phyloP scores from a whole-genome alignment of 139 green algal species.

The Mychonastes homosphaera region DNA sequence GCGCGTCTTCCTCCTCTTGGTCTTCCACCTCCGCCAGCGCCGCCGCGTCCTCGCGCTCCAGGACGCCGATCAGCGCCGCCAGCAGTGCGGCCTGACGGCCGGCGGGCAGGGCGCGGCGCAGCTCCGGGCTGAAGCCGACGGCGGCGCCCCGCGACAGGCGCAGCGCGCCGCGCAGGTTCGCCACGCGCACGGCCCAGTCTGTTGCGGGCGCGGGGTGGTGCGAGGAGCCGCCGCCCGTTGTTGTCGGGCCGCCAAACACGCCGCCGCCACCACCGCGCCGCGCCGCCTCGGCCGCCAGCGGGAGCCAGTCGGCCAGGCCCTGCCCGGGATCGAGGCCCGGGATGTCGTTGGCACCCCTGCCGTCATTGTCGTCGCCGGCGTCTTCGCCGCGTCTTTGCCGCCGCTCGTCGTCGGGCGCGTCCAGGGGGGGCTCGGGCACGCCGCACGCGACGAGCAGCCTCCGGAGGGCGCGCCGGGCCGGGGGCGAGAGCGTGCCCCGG shows the following conservation, averaged over 20 bases:
- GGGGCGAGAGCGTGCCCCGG: background rate
- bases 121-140: background rate
- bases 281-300: too few relatives aligned
- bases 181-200: slow-evolving; percentile 7
- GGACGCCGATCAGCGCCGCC: slow-evolving; percentile 2
- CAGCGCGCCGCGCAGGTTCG: slow-evolving; percentile 16
- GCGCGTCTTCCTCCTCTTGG: background rate
- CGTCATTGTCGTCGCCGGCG: too few relatives aligned
- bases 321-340: too few relatives aligned
- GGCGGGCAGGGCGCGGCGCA: background rate
- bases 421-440: too few relatives aligned
- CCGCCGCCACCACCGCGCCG: too few relatives aligned
- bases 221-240: too few relatives aligned
- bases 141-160: slow-evolving; percentile 4
- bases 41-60: background rate
- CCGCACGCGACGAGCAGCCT: slow-evolving; percentile 16
- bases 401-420: too few relatives aligned
- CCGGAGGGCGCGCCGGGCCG: background rate
- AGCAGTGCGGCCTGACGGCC: background rate
- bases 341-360: too few relatives aligned
- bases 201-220: too few relatives aligned
- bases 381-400: too few relatives aligned
- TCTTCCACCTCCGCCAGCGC: background rate
- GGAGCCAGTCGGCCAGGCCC: too few relatives aligned
- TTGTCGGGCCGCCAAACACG: too few relatives aligned